These are phyloP conservation scores for Globisporangium radiosum DNA, from an alignment of 352 stramenopile genomes.

Conservation along the genomic window DNA sequence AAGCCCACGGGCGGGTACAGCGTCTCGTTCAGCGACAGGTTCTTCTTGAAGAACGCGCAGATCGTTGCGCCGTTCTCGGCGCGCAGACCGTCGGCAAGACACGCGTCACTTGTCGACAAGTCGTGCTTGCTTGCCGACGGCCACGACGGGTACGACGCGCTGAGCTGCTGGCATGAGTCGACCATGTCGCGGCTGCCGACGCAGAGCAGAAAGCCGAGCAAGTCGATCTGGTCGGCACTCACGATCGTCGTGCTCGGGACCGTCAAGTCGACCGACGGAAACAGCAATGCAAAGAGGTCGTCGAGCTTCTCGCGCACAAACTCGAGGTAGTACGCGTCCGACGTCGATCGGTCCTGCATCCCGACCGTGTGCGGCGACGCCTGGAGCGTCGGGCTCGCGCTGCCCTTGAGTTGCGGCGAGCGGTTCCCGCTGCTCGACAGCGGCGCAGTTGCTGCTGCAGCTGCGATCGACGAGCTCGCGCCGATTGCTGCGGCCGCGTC, in stretches of 20 bases:
- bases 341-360: conserved; percentile 73
- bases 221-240: conserved; percentile 56
- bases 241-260: conserved; percentile 46
- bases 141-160: conserved; percentile 63
- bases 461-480: conserved; percentile 10
- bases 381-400: conserved; percentile 49
- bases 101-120: conserved; percentile 12
- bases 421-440: conserved; percentile 16
- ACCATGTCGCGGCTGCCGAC: conserved; percentile 45
- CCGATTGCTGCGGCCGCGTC: conserved; percentile 28
- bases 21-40: conserved; percentile 71
- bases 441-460: background rate
- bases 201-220: conserved; percentile 71
- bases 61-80: conserved; percentile 54
- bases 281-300: conserved; percentile 66
- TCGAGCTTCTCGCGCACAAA: conserved; percentile 79
- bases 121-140: conserved; percentile 11
- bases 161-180: conserved; percentile 49
- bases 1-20: conserved; percentile 76
- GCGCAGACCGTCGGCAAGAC: conserved; percentile 12
- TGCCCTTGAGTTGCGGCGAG: conserved; percentile 50
- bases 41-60: conserved; percentile 68
- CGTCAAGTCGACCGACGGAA: conserved; percentile 44
- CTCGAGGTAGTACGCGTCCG: conserved; percentile 70
- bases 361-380: conserved; percentile 70